phyloP scores from a whole-genome alignment of 2,329 filamentous ascomycete genomes.

The Ophiocordyceps camponoti-rufipedis region DNA sequence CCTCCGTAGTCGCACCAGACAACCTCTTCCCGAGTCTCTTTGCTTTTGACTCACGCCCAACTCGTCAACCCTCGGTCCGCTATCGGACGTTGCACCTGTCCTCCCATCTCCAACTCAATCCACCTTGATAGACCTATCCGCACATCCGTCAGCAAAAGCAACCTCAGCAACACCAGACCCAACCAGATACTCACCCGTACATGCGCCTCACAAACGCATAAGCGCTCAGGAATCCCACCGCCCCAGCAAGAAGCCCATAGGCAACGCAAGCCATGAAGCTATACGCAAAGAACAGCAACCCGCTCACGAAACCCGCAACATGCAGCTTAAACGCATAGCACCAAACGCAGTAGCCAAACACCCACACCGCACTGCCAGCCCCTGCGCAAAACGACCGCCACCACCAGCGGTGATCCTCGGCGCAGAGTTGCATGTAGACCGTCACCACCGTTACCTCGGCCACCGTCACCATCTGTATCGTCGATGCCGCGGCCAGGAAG shows the following conservation, averaged over 20 bases:
- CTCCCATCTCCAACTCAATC: constrained; percentile 14
- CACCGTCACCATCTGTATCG: constrained; percentile 57
- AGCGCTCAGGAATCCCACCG: constrained; percentile 66
- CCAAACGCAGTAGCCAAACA: constrained; percentile 69
- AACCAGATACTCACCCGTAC: constrained; percentile 45
- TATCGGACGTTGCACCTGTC: not conserved
- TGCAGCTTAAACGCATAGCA: constrained; percentile 69
- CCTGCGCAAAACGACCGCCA: constrained; percentile 77
- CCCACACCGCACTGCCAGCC: constrained; percentile 59
- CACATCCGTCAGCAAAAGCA: not conserved
- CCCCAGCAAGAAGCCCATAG: constrained; percentile 67
- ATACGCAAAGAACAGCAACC: constrained; percentile 71
- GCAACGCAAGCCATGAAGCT: constrained; percentile 66
- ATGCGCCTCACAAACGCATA: constrained; percentile 74
- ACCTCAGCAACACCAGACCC: too few relatives aligned
- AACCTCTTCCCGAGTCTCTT: too few relatives aligned
- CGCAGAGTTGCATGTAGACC: constrained; percentile 66
- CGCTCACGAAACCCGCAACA: constrained; percentile 62
- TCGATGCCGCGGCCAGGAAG: constrained; percentile 57
- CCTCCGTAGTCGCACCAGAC: too few relatives aligned
- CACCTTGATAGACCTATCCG: constrained; percentile 29
- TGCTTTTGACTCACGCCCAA: too few relatives aligned
- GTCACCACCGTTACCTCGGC: constrained; percentile 71
- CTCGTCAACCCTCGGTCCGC: too few relatives aligned
- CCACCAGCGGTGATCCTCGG: constrained; percentile 85